Evolutionary conservation across 495 filamentous ascomycete species (phyloP), one percentile per base, ranked within the genome.

Genomic region (Annulohypoxylon maeteangense): DNA sequence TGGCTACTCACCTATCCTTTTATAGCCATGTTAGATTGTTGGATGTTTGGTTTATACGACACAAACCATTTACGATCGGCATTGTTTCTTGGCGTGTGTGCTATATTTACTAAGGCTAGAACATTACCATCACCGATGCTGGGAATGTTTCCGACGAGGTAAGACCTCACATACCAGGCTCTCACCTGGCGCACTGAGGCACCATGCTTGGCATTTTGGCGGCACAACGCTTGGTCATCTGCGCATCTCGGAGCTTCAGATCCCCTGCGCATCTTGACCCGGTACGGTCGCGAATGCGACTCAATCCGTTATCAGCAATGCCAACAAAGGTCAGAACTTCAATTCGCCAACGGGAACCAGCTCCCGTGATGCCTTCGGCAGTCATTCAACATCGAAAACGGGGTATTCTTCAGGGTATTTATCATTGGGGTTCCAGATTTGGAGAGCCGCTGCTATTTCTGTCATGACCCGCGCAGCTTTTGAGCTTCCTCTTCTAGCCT

Each of bases 401-500:
- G 55, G 58, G 40, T 62, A 34, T 27, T 57, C 42, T 32, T 55
- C 42, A 53, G 61, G 58, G 40, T 62, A 44, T 36, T 51, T 29
- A 44, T 55, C 42, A 53, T 65, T 72, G 60, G 60, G 36, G 61
- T 62, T 56, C 65, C 45, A 38, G 23, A 73, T 57, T 68, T 68
- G 61, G 65, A 66, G 65, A 69, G 44, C 65, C 65, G 44, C 56
- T 73, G 16, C 70, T 69, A 65, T 68, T 69, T 66, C 47, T 62
- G 62, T 66, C 57, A 25, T 69, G 27, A 16, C 50, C 58, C 29
- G 66, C 42, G 53, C 29, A 34, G 47, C 23, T 47, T 72, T 58
- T 59, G 62, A 73, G 61, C 70, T 73, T 73, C 70, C 70, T 69
- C 44, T 73, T 73, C 65, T 61, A 73, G 70, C 62, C 59, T 65